Percentiles rank a stretch among this genome's conserved stretches.
phyloP scores from a whole-genome alignment of 495 filamentous ascomycete species.

The Letharia lupina region DNA sequence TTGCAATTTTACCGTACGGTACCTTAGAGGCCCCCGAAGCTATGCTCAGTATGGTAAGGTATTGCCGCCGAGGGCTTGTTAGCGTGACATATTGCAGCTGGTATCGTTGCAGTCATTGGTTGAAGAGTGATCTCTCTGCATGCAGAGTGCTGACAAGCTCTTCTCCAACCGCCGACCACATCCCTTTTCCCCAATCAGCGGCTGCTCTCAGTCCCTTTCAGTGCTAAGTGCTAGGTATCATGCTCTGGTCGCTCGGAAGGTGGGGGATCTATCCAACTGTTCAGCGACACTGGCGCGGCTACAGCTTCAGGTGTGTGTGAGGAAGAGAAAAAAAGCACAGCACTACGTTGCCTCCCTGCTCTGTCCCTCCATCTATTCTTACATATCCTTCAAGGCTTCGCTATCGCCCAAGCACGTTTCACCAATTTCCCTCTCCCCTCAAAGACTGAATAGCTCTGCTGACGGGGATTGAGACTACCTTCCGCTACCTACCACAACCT shows the following conservation, averaged over 20 bases:
- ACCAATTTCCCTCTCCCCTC: background rate
- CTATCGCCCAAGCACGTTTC: constrained; percentile 14
- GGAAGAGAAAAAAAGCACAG: background rate
- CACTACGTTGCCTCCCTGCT: constrained; percentile 5
- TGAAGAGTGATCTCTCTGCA: background rate
- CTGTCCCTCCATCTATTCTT: constrained; percentile 15
- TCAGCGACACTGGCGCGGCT: constrained; percentile 15
- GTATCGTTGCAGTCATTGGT: background rate
- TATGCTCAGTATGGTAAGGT: background rate
- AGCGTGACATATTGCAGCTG: background rate
- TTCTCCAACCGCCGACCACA: background rate
- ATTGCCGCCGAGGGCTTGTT: background rate
- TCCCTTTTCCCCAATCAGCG: background rate
- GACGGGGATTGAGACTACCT: background rate
- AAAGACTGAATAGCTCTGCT: background rate
- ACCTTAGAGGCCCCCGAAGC: background rate
- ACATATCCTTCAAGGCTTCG: constrained; percentile 15
- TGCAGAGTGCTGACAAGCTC: background rate
- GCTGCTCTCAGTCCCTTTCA: background rate
- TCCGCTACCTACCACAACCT: background rate
- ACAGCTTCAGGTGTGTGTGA: constrained; percentile 5
- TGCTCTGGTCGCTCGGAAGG: background rate
- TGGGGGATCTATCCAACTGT: background rate
- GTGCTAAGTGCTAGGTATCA: background rate
- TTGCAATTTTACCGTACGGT: too few species aligned